These are phyloP conservation scores for Berberis vulgaris DNA, from an alignment of 164 flowering plant species.

Conservation along the genomic window DNA sequence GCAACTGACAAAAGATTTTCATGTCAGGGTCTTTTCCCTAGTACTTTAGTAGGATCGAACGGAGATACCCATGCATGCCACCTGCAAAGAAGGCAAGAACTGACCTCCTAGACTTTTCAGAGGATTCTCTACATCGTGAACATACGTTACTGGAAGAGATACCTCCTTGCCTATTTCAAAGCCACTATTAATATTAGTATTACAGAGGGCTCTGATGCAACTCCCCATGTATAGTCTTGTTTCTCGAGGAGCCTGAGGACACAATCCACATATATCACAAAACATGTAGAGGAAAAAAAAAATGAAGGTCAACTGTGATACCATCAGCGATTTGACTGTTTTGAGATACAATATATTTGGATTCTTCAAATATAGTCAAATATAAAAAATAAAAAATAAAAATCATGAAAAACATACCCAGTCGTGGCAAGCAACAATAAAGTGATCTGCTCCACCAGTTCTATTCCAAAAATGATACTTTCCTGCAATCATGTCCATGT, in stretches of 20 bases:
- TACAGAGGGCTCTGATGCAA: no score
- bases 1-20: slow-evolving; percentile 20
- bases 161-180: no score
- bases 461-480: slow-evolving; percentile 50
- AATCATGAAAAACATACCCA: slow-evolving; percentile 13
- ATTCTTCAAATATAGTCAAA: no score
- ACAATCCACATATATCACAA: no score
- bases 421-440: slow-evolving; percentile 60
- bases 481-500: slow-evolving; percentile 29
- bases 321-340: no score
- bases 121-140: slow-evolving; percentile 6
- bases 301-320: no score
- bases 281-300: no score
- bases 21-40: slow-evolving; percentile 31
- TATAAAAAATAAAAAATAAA: background rate
- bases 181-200: no score
- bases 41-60: slow-evolving; percentile 23
- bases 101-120: slow-evolving; percentile 13
- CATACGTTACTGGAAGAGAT: no score
- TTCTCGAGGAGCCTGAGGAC: no score
- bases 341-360: no score
- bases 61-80: slow-evolving; percentile 28
- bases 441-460: slow-evolving; percentile 59
- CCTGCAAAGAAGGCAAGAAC: slow-evolving; percentile 41
- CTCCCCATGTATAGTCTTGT: no score